A percentile compares a stretch with the other conserved stretches of the same genome.
These are phyloP conservation scores for Lathyrus sativus DNA, from an alignment of 306 rosid species.

Conservation along the genomic window DNA sequence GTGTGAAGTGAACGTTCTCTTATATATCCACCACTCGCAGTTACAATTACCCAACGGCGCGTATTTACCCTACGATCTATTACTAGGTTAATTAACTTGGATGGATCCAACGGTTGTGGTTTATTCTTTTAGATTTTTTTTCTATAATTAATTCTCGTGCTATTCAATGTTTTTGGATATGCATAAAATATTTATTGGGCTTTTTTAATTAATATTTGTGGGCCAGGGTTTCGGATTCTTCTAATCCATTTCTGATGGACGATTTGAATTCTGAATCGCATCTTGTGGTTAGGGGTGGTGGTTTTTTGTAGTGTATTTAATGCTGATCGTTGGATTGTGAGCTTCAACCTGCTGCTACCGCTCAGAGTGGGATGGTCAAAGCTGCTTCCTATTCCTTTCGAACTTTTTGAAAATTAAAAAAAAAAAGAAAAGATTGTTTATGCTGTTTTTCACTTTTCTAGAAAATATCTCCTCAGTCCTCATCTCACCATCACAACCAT, in stretches of 20 bases:
- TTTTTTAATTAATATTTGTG: conserved; percentile 2
- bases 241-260: not conserved
- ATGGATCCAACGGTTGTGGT: not conserved
- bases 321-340: conserved; percentile 8
- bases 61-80: not conserved
- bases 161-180: not conserved
- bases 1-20: not conserved
- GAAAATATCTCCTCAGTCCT: conserved; percentile 16
- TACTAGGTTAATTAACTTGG: not conserved
- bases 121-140: not conserved
- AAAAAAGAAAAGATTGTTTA: no score
- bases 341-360: not conserved
- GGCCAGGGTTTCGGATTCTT: conserved; percentile 6
- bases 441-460: conserved; percentile 17
- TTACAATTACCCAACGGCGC: not conserved
- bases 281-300: conserved; percentile 33
- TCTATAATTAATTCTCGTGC: not conserved
- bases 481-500: no score
- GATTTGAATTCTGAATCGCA: not conserved
- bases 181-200: conserved; percentile 12
- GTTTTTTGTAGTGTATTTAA: not conserved
- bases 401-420: not conserved
- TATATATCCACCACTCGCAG: conserved; percentile 16
- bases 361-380: conserved; percentile 31
- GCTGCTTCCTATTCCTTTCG: not conserved